A percentile compares a stretch with the other conserved stretches of the same genome.
phyloP scores from a whole-genome alignment of 176 grass and related monocot genomes.

The Triticum timopheevii region DNA sequence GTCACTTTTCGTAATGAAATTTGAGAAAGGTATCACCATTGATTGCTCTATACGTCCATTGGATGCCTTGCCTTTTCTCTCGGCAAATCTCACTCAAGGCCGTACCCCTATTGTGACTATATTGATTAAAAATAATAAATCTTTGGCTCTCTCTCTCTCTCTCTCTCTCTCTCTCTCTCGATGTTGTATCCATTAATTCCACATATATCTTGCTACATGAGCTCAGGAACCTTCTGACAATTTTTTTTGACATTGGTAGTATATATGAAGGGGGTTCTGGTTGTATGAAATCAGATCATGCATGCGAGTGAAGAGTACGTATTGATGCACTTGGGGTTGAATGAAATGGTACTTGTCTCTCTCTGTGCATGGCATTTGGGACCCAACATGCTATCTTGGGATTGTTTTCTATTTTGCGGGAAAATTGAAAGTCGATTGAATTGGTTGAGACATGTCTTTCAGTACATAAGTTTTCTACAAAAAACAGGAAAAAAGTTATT shows the following conservation, averaged over 20 bases:
- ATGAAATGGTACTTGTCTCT: not conserved
- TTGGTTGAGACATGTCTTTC: not conserved
- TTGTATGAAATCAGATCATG: not conserved
- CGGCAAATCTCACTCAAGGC: not conserved
- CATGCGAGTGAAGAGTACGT: not conserved
- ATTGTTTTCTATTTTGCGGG: no score
- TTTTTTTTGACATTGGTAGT: no score
- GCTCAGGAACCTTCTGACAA: not conserved
- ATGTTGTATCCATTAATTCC: not conserved
- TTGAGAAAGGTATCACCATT: not conserved
- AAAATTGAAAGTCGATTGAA: no score
- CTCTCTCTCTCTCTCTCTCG: not conserved
- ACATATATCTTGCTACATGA: not conserved
- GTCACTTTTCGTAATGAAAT: not conserved
- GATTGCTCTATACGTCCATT: not conserved
- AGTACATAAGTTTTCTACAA: not conserved
- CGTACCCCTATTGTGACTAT: not conserved
- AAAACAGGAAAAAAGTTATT: not conserved
- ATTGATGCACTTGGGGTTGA: not conserved
- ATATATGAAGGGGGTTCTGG: not conserved
- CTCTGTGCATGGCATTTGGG: not conserved
- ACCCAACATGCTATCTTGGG: not conserved
- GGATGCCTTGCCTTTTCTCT: constrained; percentile 9
- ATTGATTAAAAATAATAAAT: not conserved
- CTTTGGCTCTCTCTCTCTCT: no score